phyloP scores from a whole-genome alignment of 208 protist genomes.

The Leishmania braziliensis region DNA sequence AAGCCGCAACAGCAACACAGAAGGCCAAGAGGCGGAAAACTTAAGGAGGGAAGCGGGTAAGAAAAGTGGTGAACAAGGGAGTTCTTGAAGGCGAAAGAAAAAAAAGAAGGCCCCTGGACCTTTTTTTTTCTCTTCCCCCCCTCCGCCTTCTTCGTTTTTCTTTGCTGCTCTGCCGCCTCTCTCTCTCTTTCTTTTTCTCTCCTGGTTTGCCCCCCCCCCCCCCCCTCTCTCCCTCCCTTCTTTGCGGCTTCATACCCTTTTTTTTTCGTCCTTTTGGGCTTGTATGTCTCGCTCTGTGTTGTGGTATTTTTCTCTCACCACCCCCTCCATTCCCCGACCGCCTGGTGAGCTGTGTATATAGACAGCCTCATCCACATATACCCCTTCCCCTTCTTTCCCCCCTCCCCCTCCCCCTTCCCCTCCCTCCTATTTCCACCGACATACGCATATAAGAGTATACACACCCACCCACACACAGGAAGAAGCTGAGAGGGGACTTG shows the following conservation, averaged over 20 bases:
- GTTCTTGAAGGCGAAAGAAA: too few species aligned
- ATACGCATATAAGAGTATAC: neutral
- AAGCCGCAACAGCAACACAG: too few species aligned
- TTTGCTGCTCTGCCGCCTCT: neutral
- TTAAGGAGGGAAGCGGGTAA: too few species aligned
- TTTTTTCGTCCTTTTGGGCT: neutral
- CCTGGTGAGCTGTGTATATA: conserved; percentile 5
- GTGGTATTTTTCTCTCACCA: neutral
- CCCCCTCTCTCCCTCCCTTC: neutral
- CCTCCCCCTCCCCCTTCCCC: too few species aligned
- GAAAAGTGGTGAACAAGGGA: too few species aligned
- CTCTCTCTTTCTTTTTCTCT: neutral
- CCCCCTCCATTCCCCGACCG: neutral
- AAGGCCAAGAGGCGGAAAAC: too few species aligned
- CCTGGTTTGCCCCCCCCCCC: neutral
- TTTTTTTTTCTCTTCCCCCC: too few species aligned
- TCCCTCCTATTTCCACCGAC: neutral
- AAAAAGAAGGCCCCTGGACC: too few species aligned
- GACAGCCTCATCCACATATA: neutral
- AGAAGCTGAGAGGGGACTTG: neutral
- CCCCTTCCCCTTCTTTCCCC: neutral
- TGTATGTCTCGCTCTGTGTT: neutral
- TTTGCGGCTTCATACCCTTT: neutral
- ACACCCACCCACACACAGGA: neutral
- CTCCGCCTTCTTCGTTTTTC: too few species aligned